A percentile compares a stretch with the other conserved stretches of the same genome.
Evolutionary conservation across 116 monocot genomes (phyloP).

Genomic region (Posidonia oceanica): DNA sequence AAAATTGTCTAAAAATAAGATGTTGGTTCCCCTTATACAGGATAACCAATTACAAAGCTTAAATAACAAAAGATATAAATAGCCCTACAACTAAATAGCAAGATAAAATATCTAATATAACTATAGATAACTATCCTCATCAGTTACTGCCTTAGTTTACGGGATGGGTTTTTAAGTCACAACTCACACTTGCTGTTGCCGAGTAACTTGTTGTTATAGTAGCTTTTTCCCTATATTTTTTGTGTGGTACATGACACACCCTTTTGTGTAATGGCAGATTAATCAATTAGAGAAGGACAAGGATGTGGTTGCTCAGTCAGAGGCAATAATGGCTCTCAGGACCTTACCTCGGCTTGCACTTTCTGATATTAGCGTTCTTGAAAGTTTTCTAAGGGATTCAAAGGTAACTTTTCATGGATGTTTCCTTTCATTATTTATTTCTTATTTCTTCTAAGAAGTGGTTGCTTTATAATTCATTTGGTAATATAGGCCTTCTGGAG

Average conservation of each 20-base stretch:
- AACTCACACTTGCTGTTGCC: no score
- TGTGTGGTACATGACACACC: neutral
- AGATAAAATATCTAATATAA: no score
- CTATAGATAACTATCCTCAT: no score
- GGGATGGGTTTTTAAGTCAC: no score
- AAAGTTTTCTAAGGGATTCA: conserved; percentile 70
- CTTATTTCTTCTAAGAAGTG: neutral
- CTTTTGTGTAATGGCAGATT: conserved; percentile 33
- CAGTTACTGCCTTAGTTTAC: no score
- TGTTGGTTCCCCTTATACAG: no score
- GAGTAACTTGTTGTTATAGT: no score
- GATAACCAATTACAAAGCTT: no score
- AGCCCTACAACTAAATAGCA: no score
- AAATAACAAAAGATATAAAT: no score
- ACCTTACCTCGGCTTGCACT: conserved; percentile 59
- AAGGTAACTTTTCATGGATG: conserved; percentile 35
- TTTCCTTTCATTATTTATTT: neutral
- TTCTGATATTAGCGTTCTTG: conserved; percentile 71
- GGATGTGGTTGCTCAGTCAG: conserved; percentile 91
- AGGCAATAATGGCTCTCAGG: conserved; percentile 66
- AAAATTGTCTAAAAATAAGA: no score
- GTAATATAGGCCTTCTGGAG: conserved; percentile 80
- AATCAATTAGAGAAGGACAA: conserved; percentile 99
- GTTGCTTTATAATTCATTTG: neutral
- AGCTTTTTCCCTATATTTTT: no score